Base-by-base conservation (phyloP, 768 basidiomycete species). In the Tylopilus plumbeoviolaceoides region DNA sequence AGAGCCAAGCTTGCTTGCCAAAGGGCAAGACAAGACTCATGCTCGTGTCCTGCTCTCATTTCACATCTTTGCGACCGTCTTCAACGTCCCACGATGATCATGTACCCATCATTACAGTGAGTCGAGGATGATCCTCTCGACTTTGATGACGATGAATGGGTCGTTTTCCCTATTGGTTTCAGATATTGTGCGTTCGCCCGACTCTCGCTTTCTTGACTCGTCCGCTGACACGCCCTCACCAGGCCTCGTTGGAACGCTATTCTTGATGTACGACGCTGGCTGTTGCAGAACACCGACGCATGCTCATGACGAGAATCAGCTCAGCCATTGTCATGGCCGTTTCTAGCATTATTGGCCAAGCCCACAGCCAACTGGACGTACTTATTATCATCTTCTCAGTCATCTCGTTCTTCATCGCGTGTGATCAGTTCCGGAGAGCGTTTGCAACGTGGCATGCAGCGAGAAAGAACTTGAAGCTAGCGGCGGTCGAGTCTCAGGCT, bases 351-450 rank as follows among this genome's bases (percentile, higher is more conserved):
- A 8, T 43, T 11, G 44, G 56, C 10, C 42, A 47, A 8, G 47
- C 46, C 40, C 61, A 53, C 36, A 65, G 52, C 56, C 58, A 53
- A 18, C 21, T 63, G 33, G 55, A 64, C 27, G 1, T 53, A 7
- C 17, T 66, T 12, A 7, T 58, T 17, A 15, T 66, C 30, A 27
- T 60, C 28, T 55, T 54, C 51, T 50, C 61, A 5, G 56, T 21
- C 5, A 48, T 63, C 40, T 47, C 58, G 5, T 45, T 60, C 42
- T 21, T 55, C 47, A 47, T 65, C 5, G 51, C 63, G 9, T 60
- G 55, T 7, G 58, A 63, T 43, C 61, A 66, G 44, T 60, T 65
- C 31, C 33, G 52, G 44, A 60, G 61, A 33, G 64, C 56, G 7
- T 53, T 64, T 40, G 1, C 60, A 20, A 25, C 35, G 20, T 66